Base-by-base conservation (phyloP, 352 stramenopile species). In the Phytophthora kernoviae region DNA sequence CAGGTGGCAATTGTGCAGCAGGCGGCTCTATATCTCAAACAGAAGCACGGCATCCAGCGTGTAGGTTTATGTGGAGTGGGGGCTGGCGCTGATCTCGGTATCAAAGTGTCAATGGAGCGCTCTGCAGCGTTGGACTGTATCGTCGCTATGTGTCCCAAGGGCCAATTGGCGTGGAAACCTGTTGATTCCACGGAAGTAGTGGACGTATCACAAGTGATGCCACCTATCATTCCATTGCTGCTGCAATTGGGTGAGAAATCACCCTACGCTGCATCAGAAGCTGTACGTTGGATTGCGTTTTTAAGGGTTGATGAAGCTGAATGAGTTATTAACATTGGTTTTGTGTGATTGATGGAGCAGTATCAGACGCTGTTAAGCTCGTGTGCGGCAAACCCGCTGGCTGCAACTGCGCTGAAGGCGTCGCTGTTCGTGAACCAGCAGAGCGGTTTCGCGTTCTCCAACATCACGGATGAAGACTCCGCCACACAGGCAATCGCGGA, bases 401-500 rank as follows among this genome's bases (percentile, higher is more conserved):
- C 54, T 24, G 48, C 56, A 1, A 47, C 51, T 22, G 50, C 52
- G 24, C 63, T 78, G 14, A 81, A 81, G 46, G 58, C 65, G 5
- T 82, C 75, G 32, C 65, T 92, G 26, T 90, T 94, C 37, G 54
- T 79, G n/a, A 85, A 88, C 62, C 87, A 94, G 62, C 67, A 63
- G 49, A 83, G 79, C 50, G 81, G 84, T 17, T 96, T 96, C 60
- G 86, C 84, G 50, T 94, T 94, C 73, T 91, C 80, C 62, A 81
- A 85, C 80, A 94, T 96, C 81, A 93, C 84, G 42, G 83, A 96
- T 74, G 87, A 96, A 84, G 87, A 96, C 62, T 85, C 87, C 22
- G 87, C 84, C 18, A 96, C 87, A 37, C 84, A 92, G 52, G 85
- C 85, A 41, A 92, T 94, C 51, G 82, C 83, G 15, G 84, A 94